These are phyloP conservation scores for Exobasidium cylindrosporum DNA, from an alignment of 1,284 basidiomycete species.

Conservation along the genomic window DNA sequence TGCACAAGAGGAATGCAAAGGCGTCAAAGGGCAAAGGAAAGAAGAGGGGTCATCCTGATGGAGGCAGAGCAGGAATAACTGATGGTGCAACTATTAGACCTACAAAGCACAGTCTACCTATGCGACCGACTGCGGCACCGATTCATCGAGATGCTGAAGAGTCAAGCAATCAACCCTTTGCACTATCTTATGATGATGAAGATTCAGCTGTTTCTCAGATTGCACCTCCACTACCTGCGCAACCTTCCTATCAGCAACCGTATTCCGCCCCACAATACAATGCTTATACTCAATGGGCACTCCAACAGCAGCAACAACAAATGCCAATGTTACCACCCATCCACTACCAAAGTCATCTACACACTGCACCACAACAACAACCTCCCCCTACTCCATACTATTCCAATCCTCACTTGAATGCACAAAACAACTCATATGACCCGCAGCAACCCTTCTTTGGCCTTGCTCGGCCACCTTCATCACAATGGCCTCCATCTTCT, in stretches of 20 bases:
- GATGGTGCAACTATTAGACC: neutral
- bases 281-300: neutral
- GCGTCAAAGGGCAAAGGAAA: slow-evolving; percentile 8
- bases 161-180: neutral
- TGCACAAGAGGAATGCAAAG: slow-evolving; percentile 29
- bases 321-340: neutral
- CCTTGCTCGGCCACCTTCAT: neutral
- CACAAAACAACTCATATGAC: slow-evolving; percentile 3
- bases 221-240: neutral
- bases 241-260: neutral
- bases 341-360: neutral
- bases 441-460: slow-evolving; percentile 6
- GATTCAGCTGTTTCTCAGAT: neutral
- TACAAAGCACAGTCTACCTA: slow-evolving; percentile 1
- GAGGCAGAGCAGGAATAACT: neutral
- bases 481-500: slow-evolving; percentile 1
- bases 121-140: neutral
- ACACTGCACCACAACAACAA: neutral
- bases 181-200: slow-evolving; percentile 10
- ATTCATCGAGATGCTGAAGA: slow-evolving; percentile 8
- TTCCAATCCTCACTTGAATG: neutral
- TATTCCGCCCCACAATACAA: neutral
- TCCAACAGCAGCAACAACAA: slow-evolving; percentile 8
- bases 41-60: slow-evolving; percentile 2
- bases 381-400: neutral